Evolutionary conservation across 177 flowering plant genomes (phyloP).

Genomic region (Vitis hybrid): DNA sequence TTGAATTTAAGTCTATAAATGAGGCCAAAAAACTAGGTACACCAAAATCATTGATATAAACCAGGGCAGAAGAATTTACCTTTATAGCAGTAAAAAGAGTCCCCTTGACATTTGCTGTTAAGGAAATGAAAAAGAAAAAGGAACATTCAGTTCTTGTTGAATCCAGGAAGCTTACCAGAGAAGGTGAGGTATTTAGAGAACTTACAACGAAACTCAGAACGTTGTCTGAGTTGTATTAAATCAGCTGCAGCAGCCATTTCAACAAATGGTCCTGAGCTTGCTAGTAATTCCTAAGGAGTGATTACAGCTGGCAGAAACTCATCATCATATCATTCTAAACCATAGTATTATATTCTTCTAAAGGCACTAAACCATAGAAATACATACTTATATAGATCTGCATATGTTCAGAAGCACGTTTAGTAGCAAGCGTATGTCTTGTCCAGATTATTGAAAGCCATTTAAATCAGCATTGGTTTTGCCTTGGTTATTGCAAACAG

Average conservation of each 20-base stretch:
- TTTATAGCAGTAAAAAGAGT: slow-evolving; percentile 54
- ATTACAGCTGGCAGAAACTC: slow-evolving; percentile 52
- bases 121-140: background rate
- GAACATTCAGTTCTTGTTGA: background rate
- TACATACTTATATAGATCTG: background rate
- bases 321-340: slow-evolving; percentile 38
- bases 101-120: slow-evolving; percentile 61
- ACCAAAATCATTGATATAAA: background rate
- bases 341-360: background rate
- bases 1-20: background rate
- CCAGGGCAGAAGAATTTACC: slow-evolving; percentile 34
- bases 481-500: no score
- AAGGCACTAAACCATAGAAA: background rate
- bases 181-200: slow-evolving; percentile 2
- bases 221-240: slow-evolving; percentile 82
- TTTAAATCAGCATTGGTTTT: no score
- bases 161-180: background rate
- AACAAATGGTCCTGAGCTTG: slow-evolving; percentile 52
- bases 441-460: no score
- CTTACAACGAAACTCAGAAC: slow-evolving; percentile 84
- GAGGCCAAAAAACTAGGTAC: background rate
- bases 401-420: no score
- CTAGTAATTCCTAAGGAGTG: slow-evolving; percentile 56
- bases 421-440: no score
- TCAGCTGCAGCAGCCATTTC: slow-evolving; percentile 84